Evolutionary conservation across 805 yeast genomes (phyloP).

Genomic region (Kodamaea leandrae): DNA sequence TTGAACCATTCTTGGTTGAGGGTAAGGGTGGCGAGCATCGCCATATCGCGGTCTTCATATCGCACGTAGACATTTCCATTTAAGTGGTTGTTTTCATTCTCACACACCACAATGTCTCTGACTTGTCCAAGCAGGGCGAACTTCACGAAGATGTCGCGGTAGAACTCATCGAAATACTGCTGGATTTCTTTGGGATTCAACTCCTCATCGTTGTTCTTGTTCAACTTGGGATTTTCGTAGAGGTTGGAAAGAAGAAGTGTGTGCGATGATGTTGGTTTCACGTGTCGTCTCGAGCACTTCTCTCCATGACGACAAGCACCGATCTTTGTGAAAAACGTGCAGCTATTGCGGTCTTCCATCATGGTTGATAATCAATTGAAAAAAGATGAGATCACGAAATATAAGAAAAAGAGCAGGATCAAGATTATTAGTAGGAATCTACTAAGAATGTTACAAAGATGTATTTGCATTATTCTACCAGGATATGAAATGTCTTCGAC

Average conservation of each 20-base stretch:
- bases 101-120: slow-evolving; percentile 70
- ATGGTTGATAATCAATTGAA: too few relatives aligned
- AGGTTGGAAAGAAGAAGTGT: slow-evolving; percentile 66
- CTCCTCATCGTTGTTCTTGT: slow-evolving; percentile 30
- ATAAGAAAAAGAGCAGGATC: background rate
- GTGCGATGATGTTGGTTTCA: slow-evolving; percentile 60
- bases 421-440: too few relatives aligned
- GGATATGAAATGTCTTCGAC: too few relatives aligned
- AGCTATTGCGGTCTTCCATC: slow-evolving; percentile 21
- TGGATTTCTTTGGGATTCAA: slow-evolving; percentile 39
- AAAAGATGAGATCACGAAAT: background rate
- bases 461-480: too few relatives aligned
- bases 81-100: slow-evolving; percentile 76
- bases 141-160: slow-evolving; percentile 69
- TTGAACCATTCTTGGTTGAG: slow-evolving; percentile 83
- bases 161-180: slow-evolving; percentile 57
- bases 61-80: slow-evolving; percentile 82
- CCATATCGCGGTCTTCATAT: slow-evolving; percentile 54
- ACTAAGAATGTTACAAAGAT: too few relatives aligned
- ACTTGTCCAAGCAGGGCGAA: slow-evolving; percentile 50
- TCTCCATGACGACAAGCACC: slow-evolving; percentile 96
- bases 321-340: slow-evolving; percentile 70
- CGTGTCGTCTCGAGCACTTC: slow-evolving; percentile 73
- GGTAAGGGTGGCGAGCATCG: slow-evolving; percentile 54
- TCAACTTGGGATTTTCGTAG: slow-evolving; percentile 58